Conservation (phyloP, 2,329 filamentous ascomycete species). For the Cladophialophora chaetospira region DNA sequence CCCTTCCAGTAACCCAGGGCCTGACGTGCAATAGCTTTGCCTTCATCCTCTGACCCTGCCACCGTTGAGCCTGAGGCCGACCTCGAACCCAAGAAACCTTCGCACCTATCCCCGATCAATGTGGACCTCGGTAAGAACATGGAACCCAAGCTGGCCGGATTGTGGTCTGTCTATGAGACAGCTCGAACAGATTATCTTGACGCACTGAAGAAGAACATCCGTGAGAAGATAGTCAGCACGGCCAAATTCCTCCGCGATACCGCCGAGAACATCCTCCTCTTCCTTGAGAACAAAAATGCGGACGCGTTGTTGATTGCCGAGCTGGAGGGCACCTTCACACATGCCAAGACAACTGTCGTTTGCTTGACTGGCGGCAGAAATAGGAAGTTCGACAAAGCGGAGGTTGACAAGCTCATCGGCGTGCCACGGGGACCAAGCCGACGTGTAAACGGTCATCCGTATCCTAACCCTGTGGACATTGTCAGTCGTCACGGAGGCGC, state of each 20-base stretch:
- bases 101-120: not conserved
- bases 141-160: slow-evolving; percentile 32
- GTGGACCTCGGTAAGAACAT: slow-evolving; percentile 6
- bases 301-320: slow-evolving; percentile 39
- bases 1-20: not conserved
- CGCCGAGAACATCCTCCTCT: slow-evolving; percentile 44
- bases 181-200: slow-evolving; percentile 43
- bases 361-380: slow-evolving; percentile 43
- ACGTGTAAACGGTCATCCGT: not conserved
- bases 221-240: slow-evolving; percentile 32
- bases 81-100: not conserved
- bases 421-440: slow-evolving; percentile 20
- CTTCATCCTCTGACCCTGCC: not conserved
- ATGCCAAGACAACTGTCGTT: slow-evolving; percentile 41
- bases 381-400: slow-evolving; percentile 40
- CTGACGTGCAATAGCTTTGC: slow-evolving; percentile 1
- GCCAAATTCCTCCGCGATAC: slow-evolving; percentile 49
- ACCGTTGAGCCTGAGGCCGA: not conserved
- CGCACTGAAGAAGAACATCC: slow-evolving; percentile 34
- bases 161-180: slow-evolving; percentile 39
- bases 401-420: slow-evolving; percentile 9
- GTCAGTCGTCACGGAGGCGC: not conserved
- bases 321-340: slow-evolving; percentile 38
- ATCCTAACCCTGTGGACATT: not conserved
- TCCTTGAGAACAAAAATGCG: slow-evolving; percentile 34